These are phyloP conservation scores for Pouteria campechiana DNA, from an alignment of 179 eudicot genomes.

Conservation along the genomic window DNA sequence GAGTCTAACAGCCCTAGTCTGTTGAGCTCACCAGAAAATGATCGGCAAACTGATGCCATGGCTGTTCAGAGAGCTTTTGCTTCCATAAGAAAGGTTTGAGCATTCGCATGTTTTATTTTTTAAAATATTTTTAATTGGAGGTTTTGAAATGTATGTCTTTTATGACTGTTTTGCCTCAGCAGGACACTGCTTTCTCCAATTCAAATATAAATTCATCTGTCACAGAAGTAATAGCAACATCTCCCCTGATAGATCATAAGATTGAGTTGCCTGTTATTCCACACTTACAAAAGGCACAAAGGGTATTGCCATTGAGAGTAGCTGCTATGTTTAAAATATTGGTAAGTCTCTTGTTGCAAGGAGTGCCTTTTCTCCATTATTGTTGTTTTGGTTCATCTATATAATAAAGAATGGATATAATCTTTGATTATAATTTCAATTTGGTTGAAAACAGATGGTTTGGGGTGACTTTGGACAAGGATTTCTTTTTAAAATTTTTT, in stretches of 20 bases:
- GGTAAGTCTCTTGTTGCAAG: constrained; percentile 36
- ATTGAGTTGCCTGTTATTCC: constrained; percentile 52
- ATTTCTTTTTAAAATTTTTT: too few species aligned
- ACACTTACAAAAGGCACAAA: constrained; percentile 57
- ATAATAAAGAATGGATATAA: too few species aligned
- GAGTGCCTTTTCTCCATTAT: not conserved
- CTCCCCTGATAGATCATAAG: constrained; percentile 30
- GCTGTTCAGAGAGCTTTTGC: constrained; percentile 97
- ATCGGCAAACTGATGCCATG: constrained; percentile 87
- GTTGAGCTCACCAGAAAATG: constrained; percentile 42
- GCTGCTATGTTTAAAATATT: constrained; percentile 85
- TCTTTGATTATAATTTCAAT: too few species aligned
- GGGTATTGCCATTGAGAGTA: constrained; percentile 60
- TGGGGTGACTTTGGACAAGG: too few species aligned
- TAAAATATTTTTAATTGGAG: not conserved
- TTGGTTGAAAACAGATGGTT: not conserved
- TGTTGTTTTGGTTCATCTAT: not conserved
- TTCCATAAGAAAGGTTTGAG: constrained; percentile 48
- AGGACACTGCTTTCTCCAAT: constrained; percentile 61
- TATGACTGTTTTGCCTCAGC: constrained; percentile 3
- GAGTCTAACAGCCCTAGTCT: constrained; percentile 19
- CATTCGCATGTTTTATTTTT: not conserved
- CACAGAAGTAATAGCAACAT: constrained; percentile 62
- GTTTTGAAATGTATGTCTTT: not conserved
- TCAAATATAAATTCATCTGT: constrained; percentile 59